A percentile compares a stretch with the other conserved stretches of the same genome.
phyloP scores from a whole-genome alignment of 2,329 filamentous ascomycete species.

The Orbilia quercus region DNA sequence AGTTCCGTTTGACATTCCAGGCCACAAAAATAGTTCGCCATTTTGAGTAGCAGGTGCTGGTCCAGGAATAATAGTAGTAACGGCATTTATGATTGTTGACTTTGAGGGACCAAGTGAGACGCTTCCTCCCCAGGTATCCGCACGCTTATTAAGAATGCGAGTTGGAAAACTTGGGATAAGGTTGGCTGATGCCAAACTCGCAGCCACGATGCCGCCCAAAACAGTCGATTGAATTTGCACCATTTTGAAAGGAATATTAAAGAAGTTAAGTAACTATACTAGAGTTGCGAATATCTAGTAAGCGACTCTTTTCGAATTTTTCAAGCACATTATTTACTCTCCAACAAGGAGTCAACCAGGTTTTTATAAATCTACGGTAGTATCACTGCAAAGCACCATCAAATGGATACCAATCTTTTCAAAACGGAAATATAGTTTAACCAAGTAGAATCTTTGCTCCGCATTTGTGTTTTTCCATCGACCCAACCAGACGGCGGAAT shows the following conservation, averaged over 20 bases:
- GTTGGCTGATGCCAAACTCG: slow-evolving; percentile 9
- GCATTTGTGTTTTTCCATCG: neutral
- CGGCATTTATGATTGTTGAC: slow-evolving; percentile 63
- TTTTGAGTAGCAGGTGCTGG: slow-evolving; percentile 62
- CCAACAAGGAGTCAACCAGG: too few relatives aligned
- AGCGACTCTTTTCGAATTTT: too few relatives aligned
- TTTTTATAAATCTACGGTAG: too few relatives aligned
- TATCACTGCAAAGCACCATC: too few relatives aligned
- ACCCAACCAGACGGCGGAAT: slow-evolving; percentile 8
- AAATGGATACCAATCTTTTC: neutral
- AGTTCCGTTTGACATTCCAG: slow-evolving; percentile 66
- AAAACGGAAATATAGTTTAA: neutral
- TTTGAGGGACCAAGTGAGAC: slow-evolving; percentile 63
- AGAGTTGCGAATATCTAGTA: too few relatives aligned
- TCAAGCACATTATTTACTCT: too few relatives aligned
- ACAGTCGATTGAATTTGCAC: slow-evolving; percentile 8
- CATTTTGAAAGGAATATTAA: slow-evolving; percentile 6
- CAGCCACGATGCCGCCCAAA: slow-evolving; percentile 10
- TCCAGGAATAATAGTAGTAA: slow-evolving; percentile 64
- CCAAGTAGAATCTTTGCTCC: neutral
- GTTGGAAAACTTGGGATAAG: slow-evolving; percentile 28
- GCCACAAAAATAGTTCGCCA: slow-evolving; percentile 65
- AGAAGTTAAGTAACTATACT: too few relatives aligned
- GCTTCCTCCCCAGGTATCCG: slow-evolving; percentile 63
- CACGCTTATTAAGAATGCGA: slow-evolving; percentile 21